Evolutionary conservation across 139 green algal genomes (phyloP).

Genomic region (Chlorokybus atmophyticus): DNA sequence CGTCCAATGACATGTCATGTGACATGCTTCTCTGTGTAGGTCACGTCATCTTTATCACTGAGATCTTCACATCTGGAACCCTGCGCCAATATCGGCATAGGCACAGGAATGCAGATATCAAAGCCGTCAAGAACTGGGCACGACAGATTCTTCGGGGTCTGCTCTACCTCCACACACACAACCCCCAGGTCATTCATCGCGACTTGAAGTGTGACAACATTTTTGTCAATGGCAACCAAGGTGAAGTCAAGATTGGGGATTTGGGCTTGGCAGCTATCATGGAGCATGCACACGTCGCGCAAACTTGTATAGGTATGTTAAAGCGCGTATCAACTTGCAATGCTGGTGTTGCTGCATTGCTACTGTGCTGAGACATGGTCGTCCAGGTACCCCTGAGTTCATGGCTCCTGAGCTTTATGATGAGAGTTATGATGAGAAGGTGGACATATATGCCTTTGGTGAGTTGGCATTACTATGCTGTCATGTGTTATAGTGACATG

Average conservation of each 20-base stretch:
- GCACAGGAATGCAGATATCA: conserved; percentile 40
- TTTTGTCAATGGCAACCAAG: conserved; percentile 41
- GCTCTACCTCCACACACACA: conserved; percentile 11
- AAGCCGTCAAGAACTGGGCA: conserved; percentile 79
- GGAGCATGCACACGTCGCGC: conserved; percentile 54
- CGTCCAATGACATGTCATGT: no score
- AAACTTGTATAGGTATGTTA: conserved; percentile 77
- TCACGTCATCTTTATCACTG: conserved; percentile 93
- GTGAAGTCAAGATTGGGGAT: conserved; percentile 91
- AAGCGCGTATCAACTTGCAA: no score
- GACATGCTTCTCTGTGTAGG: no score
- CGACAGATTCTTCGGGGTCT: conserved; percentile 84
- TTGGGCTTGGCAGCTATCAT: conserved; percentile 84
- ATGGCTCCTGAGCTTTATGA: no score
- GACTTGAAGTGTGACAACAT: conserved; percentile 15
- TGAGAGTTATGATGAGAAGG: no score
- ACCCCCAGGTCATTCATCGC: conserved; percentile 3
- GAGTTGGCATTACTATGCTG: no score
- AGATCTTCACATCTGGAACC: conserved; percentile 86
- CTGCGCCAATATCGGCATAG: conserved; percentile 51
- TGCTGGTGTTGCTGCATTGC: no score
- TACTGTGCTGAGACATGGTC: no score
- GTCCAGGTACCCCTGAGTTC: no score
- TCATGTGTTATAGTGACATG: no score
- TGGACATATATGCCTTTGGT: no score